Percentiles rank a stretch among this genome's conserved stretches.
phyloP scores from a whole-genome alignment of 768 basidiomycete genomes.

The Leccinum ochraceum region DNA sequence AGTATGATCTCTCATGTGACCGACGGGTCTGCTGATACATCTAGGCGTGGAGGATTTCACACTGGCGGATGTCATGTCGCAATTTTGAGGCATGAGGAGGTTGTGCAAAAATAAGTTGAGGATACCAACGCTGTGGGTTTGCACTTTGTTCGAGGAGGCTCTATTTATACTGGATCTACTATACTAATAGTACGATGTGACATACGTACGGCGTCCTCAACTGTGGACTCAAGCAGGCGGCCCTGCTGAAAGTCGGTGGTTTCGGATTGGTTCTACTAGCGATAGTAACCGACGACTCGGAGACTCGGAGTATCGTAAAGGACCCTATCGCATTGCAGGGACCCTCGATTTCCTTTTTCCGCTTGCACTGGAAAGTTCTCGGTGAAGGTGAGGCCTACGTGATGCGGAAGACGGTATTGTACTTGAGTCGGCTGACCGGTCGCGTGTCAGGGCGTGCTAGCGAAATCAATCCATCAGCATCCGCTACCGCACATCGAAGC shows the following conservation, averaged over 20 bases:
- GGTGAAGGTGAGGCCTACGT: too few relatives aligned
- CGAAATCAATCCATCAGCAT: neutral
- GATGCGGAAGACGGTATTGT: too few relatives aligned
- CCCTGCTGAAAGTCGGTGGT: too few relatives aligned
- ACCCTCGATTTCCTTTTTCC: too few relatives aligned
- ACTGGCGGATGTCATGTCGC: neutral
- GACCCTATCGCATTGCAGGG: too few relatives aligned
- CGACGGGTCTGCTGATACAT: neutral
- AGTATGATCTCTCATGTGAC: neutral
- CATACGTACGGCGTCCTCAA: too few relatives aligned
- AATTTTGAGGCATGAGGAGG: constrained; percentile 1
- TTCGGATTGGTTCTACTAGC: too few relatives aligned
- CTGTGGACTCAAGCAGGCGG: too few relatives aligned
- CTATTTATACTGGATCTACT: neutral
- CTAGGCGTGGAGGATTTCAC: constrained; percentile 4
- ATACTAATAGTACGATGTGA: neutral
- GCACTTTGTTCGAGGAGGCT: neutral
- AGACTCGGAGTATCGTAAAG: too few relatives aligned
- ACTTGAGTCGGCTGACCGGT: too few relatives aligned
- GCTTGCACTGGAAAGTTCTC: too few relatives aligned
- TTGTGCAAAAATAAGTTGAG: neutral
- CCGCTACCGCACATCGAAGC: neutral
- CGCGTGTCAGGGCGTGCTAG: neutral
- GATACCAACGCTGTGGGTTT: neutral
- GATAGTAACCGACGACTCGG: too few relatives aligned